These are phyloP conservation scores for Apophysomyces elegans DNA, from an alignment of 371 early-diverging fungal genomes.

Conservation along the genomic window DNA sequence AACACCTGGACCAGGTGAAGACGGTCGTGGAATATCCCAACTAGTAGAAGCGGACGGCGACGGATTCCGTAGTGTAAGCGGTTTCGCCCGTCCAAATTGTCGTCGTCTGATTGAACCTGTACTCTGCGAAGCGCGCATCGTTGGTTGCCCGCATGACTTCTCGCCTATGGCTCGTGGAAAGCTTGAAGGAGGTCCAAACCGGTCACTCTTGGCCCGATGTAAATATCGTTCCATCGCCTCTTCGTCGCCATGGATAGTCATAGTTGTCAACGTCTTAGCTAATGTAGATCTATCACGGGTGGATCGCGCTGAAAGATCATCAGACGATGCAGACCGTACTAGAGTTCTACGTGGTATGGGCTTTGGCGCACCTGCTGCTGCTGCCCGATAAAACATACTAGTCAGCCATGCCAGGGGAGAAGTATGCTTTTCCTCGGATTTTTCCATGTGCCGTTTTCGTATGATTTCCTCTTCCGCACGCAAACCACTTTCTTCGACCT, in stretches of 20 bases:
- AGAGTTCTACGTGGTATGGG: background rate
- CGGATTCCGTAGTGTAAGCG: conserved; percentile 5
- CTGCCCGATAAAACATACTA: conserved; percentile 27
- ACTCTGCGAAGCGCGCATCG: conserved; percentile 8
- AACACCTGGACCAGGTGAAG: background rate
- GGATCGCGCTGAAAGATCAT: conserved; percentile 6
- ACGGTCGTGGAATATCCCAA: background rate
- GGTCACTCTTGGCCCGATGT: background rate
- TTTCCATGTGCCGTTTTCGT: conserved; percentile 25
- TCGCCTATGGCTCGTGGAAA: background rate
- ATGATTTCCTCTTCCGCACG: conserved; percentile 57
- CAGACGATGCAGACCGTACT: background rate
- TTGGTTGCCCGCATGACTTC: background rate
- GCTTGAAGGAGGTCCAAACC: background rate
- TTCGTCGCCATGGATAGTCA: background rate
- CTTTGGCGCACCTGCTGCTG: conserved; percentile 1
- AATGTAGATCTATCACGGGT: background rate
- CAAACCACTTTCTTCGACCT: conserved; percentile 59
- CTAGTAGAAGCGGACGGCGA: conserved; percentile 2
- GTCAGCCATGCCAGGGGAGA: conserved; percentile 36
- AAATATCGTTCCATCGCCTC: background rate
- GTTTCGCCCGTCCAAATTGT: background rate
- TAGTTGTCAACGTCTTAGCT: background rate
- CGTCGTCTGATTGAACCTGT: background rate
- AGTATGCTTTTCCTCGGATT: conserved; percentile 18